Conservation (phyloP, 371 early-diverging fungal genomes). For the Apophysomyces ossiformis region DNA sequence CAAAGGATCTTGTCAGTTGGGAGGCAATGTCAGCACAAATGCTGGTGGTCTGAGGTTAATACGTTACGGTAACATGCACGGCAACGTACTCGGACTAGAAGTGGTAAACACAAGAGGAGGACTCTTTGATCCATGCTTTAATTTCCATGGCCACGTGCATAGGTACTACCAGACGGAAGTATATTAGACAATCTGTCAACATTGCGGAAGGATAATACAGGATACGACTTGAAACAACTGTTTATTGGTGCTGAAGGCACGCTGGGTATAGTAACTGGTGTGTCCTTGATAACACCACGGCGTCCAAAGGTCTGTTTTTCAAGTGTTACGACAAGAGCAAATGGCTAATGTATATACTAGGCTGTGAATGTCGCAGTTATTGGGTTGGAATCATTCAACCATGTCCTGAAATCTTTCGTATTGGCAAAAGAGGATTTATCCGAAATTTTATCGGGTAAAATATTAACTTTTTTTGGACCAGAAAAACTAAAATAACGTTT, state of each 20-base stretch:
- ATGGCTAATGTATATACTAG: constrained; percentile 14
- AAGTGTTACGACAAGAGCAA: background rate
- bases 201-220: constrained; percentile 87
- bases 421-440: constrained; percentile 50
- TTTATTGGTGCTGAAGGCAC: constrained; percentile 92
- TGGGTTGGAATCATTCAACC: constrained; percentile 46
- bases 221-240: constrained; percentile 85
- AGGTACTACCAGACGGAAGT: constrained; percentile 90
- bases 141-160: background rate
- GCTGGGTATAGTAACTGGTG: constrained; percentile 83
- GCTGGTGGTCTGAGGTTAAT: constrained; percentile 90
- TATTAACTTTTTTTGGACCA: background rate
- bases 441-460: constrained; percentile 52
- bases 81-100: constrained; percentile 85
- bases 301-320: constrained; percentile 31
- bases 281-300: constrained; percentile 64
- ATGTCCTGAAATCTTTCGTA: constrained; percentile 45
- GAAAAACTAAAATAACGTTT: background rate
- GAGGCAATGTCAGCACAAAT: constrained; percentile 93
- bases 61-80: constrained; percentile 88
- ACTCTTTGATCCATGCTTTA: background rate
- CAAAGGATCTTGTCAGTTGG: constrained; percentile 83
- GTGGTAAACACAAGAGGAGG: constrained; percentile 44
- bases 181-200: constrained; percentile 84
- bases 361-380: constrained; percentile 49